Conservation (phyloP, 345 rosid species). For the Reutealis trisperma region DNA sequence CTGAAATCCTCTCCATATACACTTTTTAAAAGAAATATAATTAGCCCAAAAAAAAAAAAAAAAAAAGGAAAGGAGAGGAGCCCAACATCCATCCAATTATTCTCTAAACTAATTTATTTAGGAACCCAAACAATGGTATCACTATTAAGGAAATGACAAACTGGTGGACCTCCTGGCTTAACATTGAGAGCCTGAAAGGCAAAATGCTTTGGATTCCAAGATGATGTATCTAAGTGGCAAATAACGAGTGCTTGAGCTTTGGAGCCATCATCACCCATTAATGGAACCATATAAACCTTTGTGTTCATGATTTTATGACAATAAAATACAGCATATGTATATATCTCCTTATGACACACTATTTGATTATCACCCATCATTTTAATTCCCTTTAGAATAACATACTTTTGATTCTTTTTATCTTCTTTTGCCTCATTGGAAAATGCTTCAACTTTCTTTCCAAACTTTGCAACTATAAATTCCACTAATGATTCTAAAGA, state of each 20-base stretch:
- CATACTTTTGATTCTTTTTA: neutral
- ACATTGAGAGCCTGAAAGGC: conserved; percentile 18
- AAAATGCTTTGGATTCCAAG: conserved; percentile 23
- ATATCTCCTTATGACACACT: conserved; percentile 19
- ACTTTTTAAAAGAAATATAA: too few relatives aligned
- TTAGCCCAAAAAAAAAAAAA: too few relatives aligned
- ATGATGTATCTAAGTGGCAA: conserved; percentile 19
- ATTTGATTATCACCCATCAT: conserved; percentile 10
- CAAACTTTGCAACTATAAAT: neutral
- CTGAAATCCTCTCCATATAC: too few relatives aligned
- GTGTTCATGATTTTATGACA: conserved; percentile 13
- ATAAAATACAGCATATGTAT: conserved; percentile 20
- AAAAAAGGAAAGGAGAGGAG: too few relatives aligned
- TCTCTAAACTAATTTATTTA: too few relatives aligned
- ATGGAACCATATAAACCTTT: conserved; percentile 4
- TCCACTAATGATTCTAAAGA: conserved; percentile 23
- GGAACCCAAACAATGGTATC: neutral
- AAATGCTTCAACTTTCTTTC: neutral
- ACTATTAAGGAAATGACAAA: conserved; percentile 12
- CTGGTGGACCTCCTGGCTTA: conserved; percentile 14
- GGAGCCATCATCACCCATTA: conserved; percentile 12
- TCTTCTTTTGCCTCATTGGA: conserved; percentile 6
- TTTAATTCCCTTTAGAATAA: neutral
- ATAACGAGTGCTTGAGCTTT: conserved; percentile 2
- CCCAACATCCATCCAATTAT: too few relatives aligned